These are phyloP conservation scores for Linum lewisii DNA, from an alignment of 345 rosid genomes.

Conservation along the genomic window DNA sequence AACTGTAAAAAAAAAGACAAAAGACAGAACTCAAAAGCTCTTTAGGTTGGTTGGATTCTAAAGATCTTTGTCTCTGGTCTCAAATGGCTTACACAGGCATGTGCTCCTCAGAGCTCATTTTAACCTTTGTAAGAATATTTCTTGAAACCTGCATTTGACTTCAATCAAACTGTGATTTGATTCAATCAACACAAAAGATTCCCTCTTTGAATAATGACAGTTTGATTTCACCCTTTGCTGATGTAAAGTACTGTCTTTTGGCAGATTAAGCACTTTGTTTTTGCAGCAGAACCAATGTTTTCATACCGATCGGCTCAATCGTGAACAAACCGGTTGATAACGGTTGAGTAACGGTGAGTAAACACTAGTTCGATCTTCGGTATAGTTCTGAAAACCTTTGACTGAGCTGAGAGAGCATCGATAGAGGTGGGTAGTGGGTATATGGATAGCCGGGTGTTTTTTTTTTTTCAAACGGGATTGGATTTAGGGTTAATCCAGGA, in stretches of 20 bases:
- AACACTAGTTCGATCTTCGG: too few species aligned
- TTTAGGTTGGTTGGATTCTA: neutral
- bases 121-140: neutral
- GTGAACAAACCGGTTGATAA: too few species aligned
- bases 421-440: too few species aligned
- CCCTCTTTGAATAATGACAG: neutral
- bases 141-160: neutral
- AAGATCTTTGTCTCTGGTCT: neutral
- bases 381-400: too few species aligned
- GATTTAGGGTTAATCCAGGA: too few species aligned
- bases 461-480: too few species aligned
- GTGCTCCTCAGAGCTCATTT: neutral
- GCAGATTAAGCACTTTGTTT: neutral
- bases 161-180: neutral
- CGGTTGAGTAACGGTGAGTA: too few species aligned
- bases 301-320: too few species aligned
- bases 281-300: too few species aligned
- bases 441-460: too few species aligned
- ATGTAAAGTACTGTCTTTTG: neutral
- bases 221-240: neutral
- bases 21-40: too few species aligned
- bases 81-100: neutral
- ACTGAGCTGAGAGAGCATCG: too few species aligned
- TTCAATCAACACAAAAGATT: neutral
- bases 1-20: neutral